Percentiles rank a stretch among this genome's conserved stretches.
Conservation (phyloP, 1,284 basidiomycete genomes). For the Cryptococcus maquisensis region DNA sequence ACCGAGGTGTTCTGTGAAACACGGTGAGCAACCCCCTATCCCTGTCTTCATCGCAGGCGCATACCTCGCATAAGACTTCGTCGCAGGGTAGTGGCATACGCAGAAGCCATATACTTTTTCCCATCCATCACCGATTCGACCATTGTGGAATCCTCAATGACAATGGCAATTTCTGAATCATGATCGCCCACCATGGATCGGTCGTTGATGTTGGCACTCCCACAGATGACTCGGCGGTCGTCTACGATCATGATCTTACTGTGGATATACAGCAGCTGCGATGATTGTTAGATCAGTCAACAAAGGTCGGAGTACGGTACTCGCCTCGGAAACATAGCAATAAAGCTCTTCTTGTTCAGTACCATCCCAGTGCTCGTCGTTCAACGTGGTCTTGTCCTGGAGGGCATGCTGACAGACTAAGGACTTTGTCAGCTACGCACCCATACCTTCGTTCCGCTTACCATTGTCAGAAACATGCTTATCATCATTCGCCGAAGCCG, state of each 20-base stretch:
- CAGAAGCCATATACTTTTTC: constrained; percentile 50
- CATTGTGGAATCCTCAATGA: constrained; percentile 81
- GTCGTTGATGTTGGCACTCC: constrained; percentile 62
- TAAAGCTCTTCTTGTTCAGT: constrained; percentile 73
- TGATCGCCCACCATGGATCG: constrained; percentile 65
- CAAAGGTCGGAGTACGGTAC: constrained; percentile 63
- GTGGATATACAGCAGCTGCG: constrained; percentile 45
- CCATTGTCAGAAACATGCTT: constrained; percentile 36
- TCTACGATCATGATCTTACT: constrained; percentile 82
- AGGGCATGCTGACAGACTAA: constrained; percentile 79
- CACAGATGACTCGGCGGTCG: constrained; percentile 70
- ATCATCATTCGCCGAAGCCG: constrained; percentile 52
- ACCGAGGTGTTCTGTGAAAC: constrained; percentile 77
- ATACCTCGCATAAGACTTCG: constrained; percentile 43
- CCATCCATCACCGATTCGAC: constrained; percentile 76
- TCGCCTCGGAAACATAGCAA: constrained; percentile 72
- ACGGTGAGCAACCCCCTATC: background rate
- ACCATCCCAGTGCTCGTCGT: constrained; percentile 76
- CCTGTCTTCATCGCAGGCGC: background rate
- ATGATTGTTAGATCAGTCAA: background rate
- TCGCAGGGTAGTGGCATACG: constrained; percentile 41
- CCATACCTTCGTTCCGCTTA: constrained; percentile 6
- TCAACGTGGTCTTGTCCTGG: constrained; percentile 57
- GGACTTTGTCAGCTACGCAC: background rate
- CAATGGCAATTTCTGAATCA: constrained; percentile 86